A percentile compares a stretch with the other conserved stretches of the same genome.
phyloP scores from a whole-genome alignment of 2,329 filamentous ascomycete species.

The Monilinia fructicola region DNA sequence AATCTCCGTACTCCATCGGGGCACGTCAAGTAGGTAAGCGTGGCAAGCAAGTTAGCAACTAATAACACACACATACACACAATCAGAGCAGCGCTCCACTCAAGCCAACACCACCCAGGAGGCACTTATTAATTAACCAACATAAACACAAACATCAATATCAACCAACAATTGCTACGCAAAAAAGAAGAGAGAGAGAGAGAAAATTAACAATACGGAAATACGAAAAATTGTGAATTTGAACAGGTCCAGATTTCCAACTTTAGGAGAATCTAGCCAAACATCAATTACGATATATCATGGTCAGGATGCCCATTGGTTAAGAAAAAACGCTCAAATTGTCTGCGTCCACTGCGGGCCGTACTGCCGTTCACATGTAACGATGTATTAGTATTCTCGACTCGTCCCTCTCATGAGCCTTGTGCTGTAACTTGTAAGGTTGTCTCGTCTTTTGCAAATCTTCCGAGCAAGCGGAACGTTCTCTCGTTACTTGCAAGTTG shows the following conservation, averaged over 20 bases:
- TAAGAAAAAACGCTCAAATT: background rate
- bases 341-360: slow-evolving; percentile 3
- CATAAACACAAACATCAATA: background rate
- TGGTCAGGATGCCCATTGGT: background rate
- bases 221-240: background rate
- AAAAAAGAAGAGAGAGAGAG: background rate
- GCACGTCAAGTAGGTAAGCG: slow-evolving; percentile 14
- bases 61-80: background rate
- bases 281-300: background rate
- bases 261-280: background rate
- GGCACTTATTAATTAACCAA: too few relatives aligned
- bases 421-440: too few relatives aligned
- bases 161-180: slow-evolving; percentile 3
- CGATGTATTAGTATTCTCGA: background rate
- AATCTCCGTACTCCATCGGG: slow-evolving; percentile 11
- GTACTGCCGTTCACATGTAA: slow-evolving; percentile 9
- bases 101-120: background rate
- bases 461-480: slow-evolving; percentile 21
- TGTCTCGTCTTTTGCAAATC: background rate
- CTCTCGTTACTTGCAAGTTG: slow-evolving; percentile 5
- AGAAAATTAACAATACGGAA: background rate
- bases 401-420: background rate
- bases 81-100: background rate
- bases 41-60: slow-evolving; percentile 12
- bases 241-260: background rate